Evolutionary conservation across 1,284 basidiomycete genomes (phyloP).

Genomic region (Xanthoconium separans): DNA sequence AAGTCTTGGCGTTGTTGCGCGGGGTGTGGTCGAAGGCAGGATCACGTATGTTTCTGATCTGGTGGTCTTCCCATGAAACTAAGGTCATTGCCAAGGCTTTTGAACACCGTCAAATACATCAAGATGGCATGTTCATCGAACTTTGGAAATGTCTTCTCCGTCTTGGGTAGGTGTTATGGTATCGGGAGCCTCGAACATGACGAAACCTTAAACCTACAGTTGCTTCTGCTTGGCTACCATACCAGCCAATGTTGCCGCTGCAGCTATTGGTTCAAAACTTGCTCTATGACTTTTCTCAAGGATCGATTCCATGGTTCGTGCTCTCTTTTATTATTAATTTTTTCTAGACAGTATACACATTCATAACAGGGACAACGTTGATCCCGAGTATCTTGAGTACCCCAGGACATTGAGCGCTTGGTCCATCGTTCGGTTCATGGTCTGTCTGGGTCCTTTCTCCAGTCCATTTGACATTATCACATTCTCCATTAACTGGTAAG

Average conservation of each 20-base stretch:
- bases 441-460: slow-evolving; percentile 32
- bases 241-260: slow-evolving; percentile 33
- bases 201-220: slow-evolving; percentile 16
- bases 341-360: slow-evolving; percentile 3
- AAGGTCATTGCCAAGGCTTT: slow-evolving; percentile 22
- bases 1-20: slow-evolving; percentile 31
- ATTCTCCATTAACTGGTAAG: slow-evolving; percentile 29
- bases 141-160: slow-evolving; percentile 34
- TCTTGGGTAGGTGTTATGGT: slow-evolving; percentile 25
- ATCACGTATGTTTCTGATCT: slow-evolving; percentile 26
- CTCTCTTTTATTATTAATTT: background rate
- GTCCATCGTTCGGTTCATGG: slow-evolving; percentile 34
- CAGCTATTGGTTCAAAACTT: slow-evolving; percentile 30
- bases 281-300: slow-evolving; percentile 33
- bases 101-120: slow-evolving; percentile 33
- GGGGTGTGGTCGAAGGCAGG: slow-evolving; percentile 33
- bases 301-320: slow-evolving; percentile 32
- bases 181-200: background rate
- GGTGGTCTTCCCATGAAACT: slow-evolving; percentile 5
- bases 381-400: slow-evolving; percentile 33
- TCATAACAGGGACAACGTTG: slow-evolving; percentile 29
- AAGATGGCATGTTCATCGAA: slow-evolving; percentile 36
- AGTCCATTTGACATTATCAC: slow-evolving; percentile 34
- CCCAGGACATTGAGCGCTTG: slow-evolving; percentile 30
- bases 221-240: slow-evolving; percentile 33